Evolutionary conservation across 768 basidiomycete species (phyloP), one percentile per base, ranked within the genome.

Genomic region (Xanthoconium stramineum): DNA sequence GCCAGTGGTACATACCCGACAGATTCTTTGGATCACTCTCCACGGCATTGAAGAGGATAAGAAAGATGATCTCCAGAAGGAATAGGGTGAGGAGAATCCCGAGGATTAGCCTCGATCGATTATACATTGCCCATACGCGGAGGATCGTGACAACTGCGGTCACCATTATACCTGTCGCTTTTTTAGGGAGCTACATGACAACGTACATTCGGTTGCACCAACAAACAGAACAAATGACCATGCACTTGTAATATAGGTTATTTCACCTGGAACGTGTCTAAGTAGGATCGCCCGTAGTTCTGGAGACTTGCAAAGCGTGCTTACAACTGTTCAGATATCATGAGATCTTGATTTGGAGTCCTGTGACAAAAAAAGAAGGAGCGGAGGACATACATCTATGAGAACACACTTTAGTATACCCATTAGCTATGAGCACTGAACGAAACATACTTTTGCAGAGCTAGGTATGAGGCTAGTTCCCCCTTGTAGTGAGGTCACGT

Each of bases 161-260:
- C 24, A 46, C 2, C 3, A 15, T 47, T 14, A 17, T 14, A 37
- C 4, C 29, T 29, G 15, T 40, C 9, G 1, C 3, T 8, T 32
- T 2, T 33, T 29, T 12, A 8, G 11, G 19, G 40, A 17, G 3
- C 20, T 32, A 24, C 44, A 46, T 7, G 13, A 15, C 6, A n/a
- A 58, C 57, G 42, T 17, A 58, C 57, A 30, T n/a, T 58, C 49
- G 10, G 58, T 53, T 14, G 50, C 47, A 10, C 14, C 28, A 15
- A 56, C 3, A 17, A 61, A 60, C 3, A 42, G 24, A 29, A 17
- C 17, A n/a, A 15, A 3, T 8, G 24, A 17, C 54, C 58, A 61
- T 14, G 29, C 13, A 4, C 9, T 30, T 6, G 29, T 15, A 10
- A 32, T 46, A n/a, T 2, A 3, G 9, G 32, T 30, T 17, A 46